Evolutionary conservation across 371 early-diverging fungal genomes (phyloP).

Genomic region (Mortierella sp.): DNA sequence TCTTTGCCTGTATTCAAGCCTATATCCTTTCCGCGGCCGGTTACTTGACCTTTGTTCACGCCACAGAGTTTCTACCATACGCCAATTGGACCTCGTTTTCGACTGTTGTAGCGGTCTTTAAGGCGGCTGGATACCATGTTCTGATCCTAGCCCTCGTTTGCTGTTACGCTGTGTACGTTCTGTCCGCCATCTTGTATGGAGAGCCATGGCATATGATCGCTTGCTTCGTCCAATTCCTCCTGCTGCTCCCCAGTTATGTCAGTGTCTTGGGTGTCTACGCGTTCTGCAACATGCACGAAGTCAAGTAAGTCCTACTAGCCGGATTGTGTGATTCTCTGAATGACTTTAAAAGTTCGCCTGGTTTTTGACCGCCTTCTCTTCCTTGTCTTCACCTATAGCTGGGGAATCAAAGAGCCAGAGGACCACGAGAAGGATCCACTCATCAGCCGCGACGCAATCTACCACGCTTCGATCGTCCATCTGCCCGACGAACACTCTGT

Average conservation of each 20-base stretch:
- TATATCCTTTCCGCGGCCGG: slow-evolving; percentile 66
- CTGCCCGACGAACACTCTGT: slow-evolving; percentile 78
- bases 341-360: too few relatives aligned
- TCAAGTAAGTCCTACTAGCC: slow-evolving; percentile 55
- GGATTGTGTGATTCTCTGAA: too few relatives aligned
- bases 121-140: slow-evolving; percentile 50
- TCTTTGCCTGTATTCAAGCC: slow-evolving; percentile 63
- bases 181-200: slow-evolving; percentile 78
- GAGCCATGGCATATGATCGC: slow-evolving; percentile 96
- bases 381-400: slow-evolving; percentile 58
- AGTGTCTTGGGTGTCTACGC: slow-evolving; percentile 83
- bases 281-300: slow-evolving; percentile 73
- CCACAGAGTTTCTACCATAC: slow-evolving; percentile 42
- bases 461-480: slow-evolving; percentile 70
- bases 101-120: slow-evolving; percentile 47
- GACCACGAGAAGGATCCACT: slow-evolving; percentile 48
- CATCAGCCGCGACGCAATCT: slow-evolving; percentile 43
- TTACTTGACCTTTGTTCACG: slow-evolving; percentile 60
- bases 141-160: slow-evolving; percentile 46
- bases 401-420: slow-evolving; percentile 89
- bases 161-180: slow-evolving; percentile 81
- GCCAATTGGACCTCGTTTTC: slow-evolving; percentile 38
- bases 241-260: slow-evolving; percentile 85
- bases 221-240: slow-evolving; percentile 85
- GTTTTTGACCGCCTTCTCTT: not conserved